Evolutionary conservation across 2,329 filamentous ascomycete species (phyloP).

Genomic region (Phaeosphaeria sp.): DNA sequence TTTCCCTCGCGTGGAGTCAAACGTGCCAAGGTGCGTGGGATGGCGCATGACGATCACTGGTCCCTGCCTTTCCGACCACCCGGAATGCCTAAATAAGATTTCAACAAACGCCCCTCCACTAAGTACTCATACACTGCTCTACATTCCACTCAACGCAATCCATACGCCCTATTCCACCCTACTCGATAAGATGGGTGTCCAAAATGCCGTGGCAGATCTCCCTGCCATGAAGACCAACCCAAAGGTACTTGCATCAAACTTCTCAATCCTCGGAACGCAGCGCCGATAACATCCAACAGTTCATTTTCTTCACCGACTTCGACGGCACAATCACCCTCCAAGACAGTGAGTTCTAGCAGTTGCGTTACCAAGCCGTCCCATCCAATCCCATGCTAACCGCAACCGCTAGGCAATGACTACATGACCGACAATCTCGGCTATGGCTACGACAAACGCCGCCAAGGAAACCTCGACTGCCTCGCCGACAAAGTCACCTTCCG

Average conservation of each 20-base stretch:
- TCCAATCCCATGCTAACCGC: conserved; percentile 17
- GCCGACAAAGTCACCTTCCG: conserved; percentile 73
- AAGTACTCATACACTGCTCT: conserved; percentile 7
- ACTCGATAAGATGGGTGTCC: conserved; percentile 40
- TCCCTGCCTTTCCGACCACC: conserved; percentile 15
- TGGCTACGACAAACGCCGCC: conserved; percentile 72
- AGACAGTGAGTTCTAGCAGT: conserved; percentile 60
- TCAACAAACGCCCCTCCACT: conserved; percentile 18
- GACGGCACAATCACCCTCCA: conserved; percentile 90
- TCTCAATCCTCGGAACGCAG: conserved; percentile 6
- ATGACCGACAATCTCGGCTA: conserved; percentile 91
- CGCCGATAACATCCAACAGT: conserved; percentile 53
- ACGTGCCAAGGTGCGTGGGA: conserved; percentile 34
- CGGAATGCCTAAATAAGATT: conserved; percentile 29
- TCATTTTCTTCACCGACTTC: conserved; percentile 99
- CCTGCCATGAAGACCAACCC: conserved; percentile 66
- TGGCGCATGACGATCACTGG: conserved; percentile 23
- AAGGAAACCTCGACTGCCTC: conserved; percentile 80
- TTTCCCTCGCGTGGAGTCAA: conserved; percentile 23
- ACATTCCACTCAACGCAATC: not conserved
- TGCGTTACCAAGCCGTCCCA: conserved; percentile 12
- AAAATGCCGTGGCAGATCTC: conserved; percentile 46
- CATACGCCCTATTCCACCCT: conserved; percentile 2
- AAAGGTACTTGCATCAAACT: conserved; percentile 43
- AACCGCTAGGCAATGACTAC: conserved; percentile 67